Base-by-base conservation (phyloP, 169 alveolate species). In the Neospora caninum region DNA sequence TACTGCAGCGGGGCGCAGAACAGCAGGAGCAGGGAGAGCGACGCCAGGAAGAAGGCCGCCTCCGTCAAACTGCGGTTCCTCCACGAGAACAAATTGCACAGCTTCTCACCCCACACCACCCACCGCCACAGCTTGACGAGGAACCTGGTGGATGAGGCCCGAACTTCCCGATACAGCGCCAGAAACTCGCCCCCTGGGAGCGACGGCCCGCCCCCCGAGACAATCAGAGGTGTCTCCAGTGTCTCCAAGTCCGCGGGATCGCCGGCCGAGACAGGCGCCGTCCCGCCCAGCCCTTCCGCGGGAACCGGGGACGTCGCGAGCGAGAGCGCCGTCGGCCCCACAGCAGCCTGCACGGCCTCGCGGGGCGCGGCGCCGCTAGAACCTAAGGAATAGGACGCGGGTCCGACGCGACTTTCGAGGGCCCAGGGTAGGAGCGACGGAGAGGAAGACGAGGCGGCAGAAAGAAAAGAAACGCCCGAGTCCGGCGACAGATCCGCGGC, bases 101-200 rank as follows among this genome's bases (percentile, higher is more conserved):
- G 16, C 67, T 82, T 82, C 89, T 82, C 89, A 0, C 89, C 89
- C 89, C 53, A 82, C 64, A 82, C 89, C 41, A 42, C 89, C 89
- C 89, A 82, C 34, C 69, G 53, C 89, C 89, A 82, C 38, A 82
- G 89, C 67, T 82, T 82, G 18, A 82, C 89, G 36, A 82, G 89
- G 25, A 82, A 82, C 54, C 89, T 18, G 34, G 53, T 25, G 39
- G 89, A 22, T 20, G 89, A 82, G 1, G 64, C 89, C 69, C 89
- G 89, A 20, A 82, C 34, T 6, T 82, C 89, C 67, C 64, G 53
- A 42, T 82, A 82, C 89, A 36, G 64, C 38, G 89, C 64, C 69
- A 82, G 31, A 2, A 82, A 1, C 89, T 82, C 89, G 38, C 89
- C 89, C 41, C 89, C 89, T 38, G 89, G 89, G 31, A 82, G 89